phyloP scores from a whole-genome alignment of 345 rosid species.

The Angophora floribunda region DNA sequence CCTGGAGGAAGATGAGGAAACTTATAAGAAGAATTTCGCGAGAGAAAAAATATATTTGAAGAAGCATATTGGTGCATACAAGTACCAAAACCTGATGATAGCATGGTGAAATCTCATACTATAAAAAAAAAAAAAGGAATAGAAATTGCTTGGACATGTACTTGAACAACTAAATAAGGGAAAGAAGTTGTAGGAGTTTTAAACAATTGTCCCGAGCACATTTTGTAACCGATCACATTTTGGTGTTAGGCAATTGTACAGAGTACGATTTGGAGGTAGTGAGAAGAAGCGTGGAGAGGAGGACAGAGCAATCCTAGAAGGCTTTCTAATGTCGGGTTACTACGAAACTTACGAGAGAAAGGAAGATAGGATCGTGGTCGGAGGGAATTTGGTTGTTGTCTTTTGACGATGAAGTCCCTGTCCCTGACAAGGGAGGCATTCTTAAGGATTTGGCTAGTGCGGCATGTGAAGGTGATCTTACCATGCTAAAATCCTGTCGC shows the following conservation, averaged over 20 bases:
- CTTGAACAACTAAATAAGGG: background rate
- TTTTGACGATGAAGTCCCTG: background rate
- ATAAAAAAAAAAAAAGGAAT: background rate
- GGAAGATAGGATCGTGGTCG: too few relatives aligned
- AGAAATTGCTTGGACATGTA: background rate
- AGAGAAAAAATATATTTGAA: background rate
- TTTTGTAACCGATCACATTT: background rate
- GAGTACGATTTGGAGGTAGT: background rate
- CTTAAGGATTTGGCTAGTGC: background rate
- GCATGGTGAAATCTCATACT: background rate
- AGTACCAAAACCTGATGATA: too few relatives aligned
- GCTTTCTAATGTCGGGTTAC: background rate
- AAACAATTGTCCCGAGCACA: background rate
- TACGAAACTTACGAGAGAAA: too few relatives aligned
- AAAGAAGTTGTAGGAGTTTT: accelerated
- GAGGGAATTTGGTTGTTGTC: too few relatives aligned
- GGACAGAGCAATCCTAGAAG: background rate
- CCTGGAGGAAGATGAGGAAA: background rate
- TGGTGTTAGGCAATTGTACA: background rate
- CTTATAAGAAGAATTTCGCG: background rate
- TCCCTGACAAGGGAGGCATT: background rate
- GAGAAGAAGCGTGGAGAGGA: background rate
- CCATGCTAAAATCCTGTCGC: background rate
- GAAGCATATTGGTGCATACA: background rate
- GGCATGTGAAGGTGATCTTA: background rate